Conservation (phyloP, 1,284 basidiomycete genomes). For the Afroboletus lepidellus region DNA sequence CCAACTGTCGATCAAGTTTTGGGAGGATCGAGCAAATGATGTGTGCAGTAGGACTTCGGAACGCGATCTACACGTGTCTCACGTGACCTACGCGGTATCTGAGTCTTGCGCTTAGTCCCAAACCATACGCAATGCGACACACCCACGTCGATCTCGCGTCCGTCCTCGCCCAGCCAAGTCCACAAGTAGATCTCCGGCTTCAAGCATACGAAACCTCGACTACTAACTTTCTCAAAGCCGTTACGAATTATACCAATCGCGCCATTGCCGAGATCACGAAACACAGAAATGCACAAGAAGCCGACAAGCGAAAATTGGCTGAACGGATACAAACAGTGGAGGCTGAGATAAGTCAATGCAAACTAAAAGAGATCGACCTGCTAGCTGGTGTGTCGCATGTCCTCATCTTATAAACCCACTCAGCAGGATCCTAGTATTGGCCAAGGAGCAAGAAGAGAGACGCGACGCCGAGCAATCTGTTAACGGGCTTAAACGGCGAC, state of each 20-base stretch:
- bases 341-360: slow-evolving; percentile 66
- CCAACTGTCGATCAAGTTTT: background rate
- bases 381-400: slow-evolving; percentile 51
- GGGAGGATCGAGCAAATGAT: background rate
- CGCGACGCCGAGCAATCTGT: slow-evolving; percentile 66
- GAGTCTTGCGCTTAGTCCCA: no score
- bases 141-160: slow-evolving; percentile 63
- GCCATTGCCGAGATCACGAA: slow-evolving; percentile 63
- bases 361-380: slow-evolving; percentile 70
- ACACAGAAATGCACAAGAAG: slow-evolving; percentile 51
- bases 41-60: background rate
- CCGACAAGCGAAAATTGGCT: slow-evolving; percentile 56
- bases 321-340: slow-evolving; percentile 61
- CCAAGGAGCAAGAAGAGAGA: slow-evolving; percentile 66
- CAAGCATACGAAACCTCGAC: slow-evolving; percentile 63
- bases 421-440: slow-evolving; percentile 47
- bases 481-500: slow-evolving; percentile 59
- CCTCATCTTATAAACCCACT: background rate
- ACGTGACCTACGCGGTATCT: slow-evolving; percentile 23
- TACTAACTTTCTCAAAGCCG: slow-evolving; percentile 65
- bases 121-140: slow-evolving; percentile 41
- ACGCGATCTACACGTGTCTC: slow-evolving; percentile 14
- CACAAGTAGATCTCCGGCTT: slow-evolving; percentile 64
- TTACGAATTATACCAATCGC: slow-evolving; percentile 64
- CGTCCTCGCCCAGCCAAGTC: slow-evolving; percentile 53